Evolutionary conservation across 805 yeast genomes (phyloP).

Genomic region (Teunomyces pallodes): DNA sequence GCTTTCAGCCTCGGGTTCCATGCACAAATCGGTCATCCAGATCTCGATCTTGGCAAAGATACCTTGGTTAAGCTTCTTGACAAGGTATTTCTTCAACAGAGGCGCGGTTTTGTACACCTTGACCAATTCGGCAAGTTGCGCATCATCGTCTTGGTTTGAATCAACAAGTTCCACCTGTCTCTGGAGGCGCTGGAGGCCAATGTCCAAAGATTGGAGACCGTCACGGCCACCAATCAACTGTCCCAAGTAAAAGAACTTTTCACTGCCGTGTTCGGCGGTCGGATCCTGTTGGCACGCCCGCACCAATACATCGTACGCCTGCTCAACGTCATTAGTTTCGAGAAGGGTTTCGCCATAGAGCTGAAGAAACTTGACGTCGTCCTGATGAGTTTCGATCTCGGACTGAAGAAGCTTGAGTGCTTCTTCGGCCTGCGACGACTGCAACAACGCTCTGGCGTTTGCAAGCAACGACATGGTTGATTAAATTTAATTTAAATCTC

Average conservation of each 20-base stretch:
- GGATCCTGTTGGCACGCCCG: slow-evolving; percentile 70
- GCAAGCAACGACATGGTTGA: slow-evolving; percentile 15
- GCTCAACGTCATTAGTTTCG: slow-evolving; percentile 77
- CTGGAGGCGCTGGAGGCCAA: slow-evolving; percentile 55
- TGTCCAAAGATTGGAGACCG: slow-evolving; percentile 61
- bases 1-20: slow-evolving; percentile 85
- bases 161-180: slow-evolving; percentile 34
- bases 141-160: slow-evolving; percentile 21
- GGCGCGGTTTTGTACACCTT: slow-evolving; percentile 21
- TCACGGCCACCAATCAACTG: slow-evolving; percentile 83
- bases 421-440: slow-evolving; percentile 49
- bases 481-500: not conserved
- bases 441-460: slow-evolving; percentile 44
- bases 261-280: slow-evolving; percentile 62
- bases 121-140: slow-evolving; percentile 23
- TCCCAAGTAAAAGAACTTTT: slow-evolving; percentile 85
- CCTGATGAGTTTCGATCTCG: slow-evolving; percentile 26
- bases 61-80: slow-evolving; percentile 69
- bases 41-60: slow-evolving; percentile 84
- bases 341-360: slow-evolving; percentile 72
- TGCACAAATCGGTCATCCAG: slow-evolving; percentile 97
- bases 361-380: slow-evolving; percentile 49
- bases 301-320: slow-evolving; percentile 63
- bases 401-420: slow-evolving; percentile 51
- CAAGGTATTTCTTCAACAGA: slow-evolving; percentile 30